Evolutionary conservation across 2,329 filamentous ascomycete genomes (phyloP).

Genomic region (Chrysoporthe deuterocubensis): DNA sequence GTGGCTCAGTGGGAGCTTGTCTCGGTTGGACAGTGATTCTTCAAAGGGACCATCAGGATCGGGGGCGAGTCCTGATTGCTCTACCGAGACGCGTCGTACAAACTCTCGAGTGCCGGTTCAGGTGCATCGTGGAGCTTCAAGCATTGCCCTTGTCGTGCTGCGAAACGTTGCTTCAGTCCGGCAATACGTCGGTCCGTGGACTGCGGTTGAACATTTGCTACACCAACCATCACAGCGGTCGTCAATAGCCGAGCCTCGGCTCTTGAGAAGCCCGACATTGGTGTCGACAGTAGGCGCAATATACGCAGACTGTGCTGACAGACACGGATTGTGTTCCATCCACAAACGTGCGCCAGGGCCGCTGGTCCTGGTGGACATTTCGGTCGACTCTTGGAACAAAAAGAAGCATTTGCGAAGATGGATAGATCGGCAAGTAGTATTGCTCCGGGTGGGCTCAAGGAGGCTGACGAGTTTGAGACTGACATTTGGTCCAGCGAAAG

Average conservation of each 20-base stretch:
- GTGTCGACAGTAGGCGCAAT: neutral
- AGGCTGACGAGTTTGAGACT: neutral
- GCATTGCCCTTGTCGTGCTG: neutral
- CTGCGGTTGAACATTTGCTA: neutral
- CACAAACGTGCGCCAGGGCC: neutral
- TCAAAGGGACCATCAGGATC: neutral
- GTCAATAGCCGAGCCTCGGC: neutral
- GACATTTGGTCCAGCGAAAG: neutral
- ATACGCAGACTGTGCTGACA: neutral
- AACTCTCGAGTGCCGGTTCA: neutral
- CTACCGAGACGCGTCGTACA: conserved; percentile 14
- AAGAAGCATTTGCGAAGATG: neutral
- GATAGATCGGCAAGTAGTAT: neutral
- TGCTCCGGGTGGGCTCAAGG: neutral
- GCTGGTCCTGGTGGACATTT: neutral
- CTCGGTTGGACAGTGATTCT: conserved; percentile 19
- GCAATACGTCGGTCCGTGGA: conserved; percentile 9
- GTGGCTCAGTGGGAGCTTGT: conserved; percentile 20
- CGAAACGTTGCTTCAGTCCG: neutral
- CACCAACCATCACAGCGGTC: neutral
- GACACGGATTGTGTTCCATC: neutral
- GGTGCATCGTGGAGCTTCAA: neutral
- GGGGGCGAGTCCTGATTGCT: neutral
- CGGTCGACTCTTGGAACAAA: neutral
- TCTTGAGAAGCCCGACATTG: neutral